Base-by-base conservation (phyloP, 2,329 filamentous ascomycete species). In the Xylariales sp. region DNA sequence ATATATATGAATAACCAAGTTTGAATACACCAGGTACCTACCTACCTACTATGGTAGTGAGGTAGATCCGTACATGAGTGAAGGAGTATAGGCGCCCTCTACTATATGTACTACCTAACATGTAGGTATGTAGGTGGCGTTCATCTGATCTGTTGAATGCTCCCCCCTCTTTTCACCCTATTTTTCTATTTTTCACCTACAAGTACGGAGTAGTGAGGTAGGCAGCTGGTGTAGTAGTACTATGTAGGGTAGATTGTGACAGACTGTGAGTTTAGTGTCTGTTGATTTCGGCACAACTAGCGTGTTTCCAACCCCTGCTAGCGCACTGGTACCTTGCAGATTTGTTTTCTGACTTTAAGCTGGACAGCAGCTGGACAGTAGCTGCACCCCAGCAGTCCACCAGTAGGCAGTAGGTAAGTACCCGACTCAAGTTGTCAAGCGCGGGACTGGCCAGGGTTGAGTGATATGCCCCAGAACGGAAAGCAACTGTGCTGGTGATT, bases 301-400 rank as follows among this genome's bases (percentile, higher is more conserved):
- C 71, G 58, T 70, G 74, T 76, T 76, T 76, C 73, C 60, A 65
- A 68, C 62, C 74, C 75, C 69, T 75, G 71, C 69, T 72, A 69
- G 49, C 65, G 65, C 64, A 56, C 53, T 73, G 67, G 75, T 75
- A 72, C 75, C 75, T 70, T 76, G 72, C 75, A 76, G 72, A 72
- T 73, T 71, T 56, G 54, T 49, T 69, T 57, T 54, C 62, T 61
- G 60, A 64, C 56, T 67, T 65, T 65, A 66, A 65, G 65, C 52
- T 56, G 39, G 12, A 10, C 9, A 36, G 34, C 9, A 36, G 34
- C 23, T 23, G 23, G 23, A 23, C 23, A 23, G 23, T 23, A 23
- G 23, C 23, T 23, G 23, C 23, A 23, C 23, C 1, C 23, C 9
- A 36, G 34, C 9, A 36, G 34, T n/a, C 18, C 36, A 34, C 53